Conservation (phyloP, 148 eudicot species). For the Spergularia bocconei region DNA sequence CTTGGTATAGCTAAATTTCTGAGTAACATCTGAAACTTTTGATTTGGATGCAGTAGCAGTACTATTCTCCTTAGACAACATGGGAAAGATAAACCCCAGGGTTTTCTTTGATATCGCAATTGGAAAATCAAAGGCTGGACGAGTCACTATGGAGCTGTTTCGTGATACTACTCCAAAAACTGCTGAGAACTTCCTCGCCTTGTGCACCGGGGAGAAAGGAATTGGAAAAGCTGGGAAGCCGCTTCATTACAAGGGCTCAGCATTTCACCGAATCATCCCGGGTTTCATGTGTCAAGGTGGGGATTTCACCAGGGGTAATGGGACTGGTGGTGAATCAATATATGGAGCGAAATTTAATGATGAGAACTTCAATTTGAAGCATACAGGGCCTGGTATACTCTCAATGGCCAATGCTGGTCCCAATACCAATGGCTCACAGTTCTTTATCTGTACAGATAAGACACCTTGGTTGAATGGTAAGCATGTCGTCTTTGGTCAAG, state of each 20-base stretch:
- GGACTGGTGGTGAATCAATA: conserved; percentile 88
- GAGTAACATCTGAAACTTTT: neutral
- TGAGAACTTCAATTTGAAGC: conserved; percentile 64
- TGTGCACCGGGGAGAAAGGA: conserved; percentile 93
- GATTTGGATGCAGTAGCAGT: neutral
- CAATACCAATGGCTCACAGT: conserved; percentile 71
- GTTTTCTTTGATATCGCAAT: conserved; percentile 82
- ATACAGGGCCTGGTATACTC: conserved; percentile 61
- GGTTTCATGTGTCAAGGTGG: conserved; percentile 93
- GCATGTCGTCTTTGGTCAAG: conserved; percentile 72
- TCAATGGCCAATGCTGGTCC: conserved; percentile 83
- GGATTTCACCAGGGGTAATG: conserved; percentile 82
- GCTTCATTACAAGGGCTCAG: conserved; percentile 80
- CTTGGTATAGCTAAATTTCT: neutral
- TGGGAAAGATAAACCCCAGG: conserved; percentile 61
- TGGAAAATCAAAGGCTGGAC: conserved; percentile 58
- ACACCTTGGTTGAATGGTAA: conserved; percentile 74
- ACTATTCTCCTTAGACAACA: conserved; percentile 15
- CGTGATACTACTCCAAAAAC: conserved; percentile 69
- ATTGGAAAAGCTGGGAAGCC: conserved; percentile 65
- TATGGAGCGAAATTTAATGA: conserved; percentile 70
- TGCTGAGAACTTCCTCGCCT: conserved; percentile 82
- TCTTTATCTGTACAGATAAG: conserved; percentile 65
- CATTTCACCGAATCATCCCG: conserved; percentile 80
- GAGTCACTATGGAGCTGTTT: conserved; percentile 75